Base-by-base conservation (phyloP, 176 grass and related monocot species). In the Aegilops umbellulata region DNA sequence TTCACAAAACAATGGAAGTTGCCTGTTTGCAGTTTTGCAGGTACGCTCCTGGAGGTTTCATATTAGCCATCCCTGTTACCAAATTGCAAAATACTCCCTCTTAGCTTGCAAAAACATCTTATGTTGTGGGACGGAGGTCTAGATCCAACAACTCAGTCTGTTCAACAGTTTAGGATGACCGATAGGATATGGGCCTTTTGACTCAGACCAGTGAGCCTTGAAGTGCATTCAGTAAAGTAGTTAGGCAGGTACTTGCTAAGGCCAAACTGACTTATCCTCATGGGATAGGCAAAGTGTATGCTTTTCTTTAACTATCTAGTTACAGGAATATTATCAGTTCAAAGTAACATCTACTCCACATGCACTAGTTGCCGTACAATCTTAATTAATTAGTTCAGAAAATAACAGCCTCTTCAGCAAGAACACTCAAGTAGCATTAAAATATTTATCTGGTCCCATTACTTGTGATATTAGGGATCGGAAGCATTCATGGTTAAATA, bases 151-250 rank as follows among this genome's bases (percentile, higher is more conserved):
- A 41, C 39, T 41, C 10, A 41, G 39, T 41, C 39, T 10, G 9
- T 41, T 41, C 39, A 10, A 41, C 39, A 41, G 39, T 41, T 70
- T 14, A 62, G 76, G 25, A 62, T 47, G 26, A 44, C 49, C 16
- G 32, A 26, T 27, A 42, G 16, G 27, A 73, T 68, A 58, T 38
- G 16, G 9, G 42, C 23, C 74, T 78, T 31, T 80, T 80, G 8
- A 72, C 25, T 34, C 58, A 41, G 14, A 79, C 64, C 51, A 60
- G 13, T 42, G n/a, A 69, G 34, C n/a, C 42, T 34, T 8, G 25
- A 84, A 10, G 25, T 63, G 80, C 41, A 80, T 80, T 10, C 24
- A 73, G 26, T 63, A 74, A 86, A 86, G 36, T 36, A 74, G 44
- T 4, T 20, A 55, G 7, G 10, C 30, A 41, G 44, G 3, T 60